Conservation (phyloP, 2,329 filamentous ascomycete species). For the Fusarium anguioides region DNA sequence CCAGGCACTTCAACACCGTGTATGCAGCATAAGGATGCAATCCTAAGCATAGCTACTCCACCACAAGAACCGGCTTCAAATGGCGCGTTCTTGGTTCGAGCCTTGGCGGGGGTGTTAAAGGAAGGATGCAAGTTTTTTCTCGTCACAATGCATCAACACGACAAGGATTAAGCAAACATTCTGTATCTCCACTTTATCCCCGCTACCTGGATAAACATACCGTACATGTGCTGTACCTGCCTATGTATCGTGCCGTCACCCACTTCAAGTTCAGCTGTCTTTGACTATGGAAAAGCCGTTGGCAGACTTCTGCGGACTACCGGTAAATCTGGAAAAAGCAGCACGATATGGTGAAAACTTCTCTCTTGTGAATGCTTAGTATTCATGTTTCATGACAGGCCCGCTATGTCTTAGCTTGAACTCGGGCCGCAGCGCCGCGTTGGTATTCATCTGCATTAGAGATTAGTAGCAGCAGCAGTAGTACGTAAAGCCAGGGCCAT, state of each 20-base stretch:
- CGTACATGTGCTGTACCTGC: too few relatives aligned
- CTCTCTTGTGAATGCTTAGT: not conserved
- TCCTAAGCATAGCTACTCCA: too few relatives aligned
- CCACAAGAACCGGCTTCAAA: not conserved
- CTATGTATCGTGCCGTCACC: not conserved
- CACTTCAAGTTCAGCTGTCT: not conserved
- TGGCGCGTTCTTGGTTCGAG: conserved; percentile 11
- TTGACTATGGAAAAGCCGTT: not conserved
- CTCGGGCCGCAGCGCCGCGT: conserved; percentile 23
- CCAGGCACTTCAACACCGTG: too few relatives aligned
- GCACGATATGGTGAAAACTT: not conserved
- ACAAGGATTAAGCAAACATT: conserved; percentile 11
- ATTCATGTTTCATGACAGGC: conserved; percentile 6
- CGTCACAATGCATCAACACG: not conserved
- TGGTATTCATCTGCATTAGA: conserved; percentile 13
- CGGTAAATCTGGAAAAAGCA: conserved; percentile 4
- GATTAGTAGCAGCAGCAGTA: too few relatives aligned
- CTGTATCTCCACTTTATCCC: conserved; percentile 8
- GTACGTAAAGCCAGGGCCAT: not conserved
- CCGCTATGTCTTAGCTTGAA: conserved; percentile 16
- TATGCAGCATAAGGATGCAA: not conserved
- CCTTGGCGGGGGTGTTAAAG: not conserved
- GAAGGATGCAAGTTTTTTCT: not conserved
- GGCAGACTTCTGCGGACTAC: not conserved
- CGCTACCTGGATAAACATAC: not conserved